Conservation (phyloP, 305 asterid species). For the Fraxinus dipetala region DNA sequence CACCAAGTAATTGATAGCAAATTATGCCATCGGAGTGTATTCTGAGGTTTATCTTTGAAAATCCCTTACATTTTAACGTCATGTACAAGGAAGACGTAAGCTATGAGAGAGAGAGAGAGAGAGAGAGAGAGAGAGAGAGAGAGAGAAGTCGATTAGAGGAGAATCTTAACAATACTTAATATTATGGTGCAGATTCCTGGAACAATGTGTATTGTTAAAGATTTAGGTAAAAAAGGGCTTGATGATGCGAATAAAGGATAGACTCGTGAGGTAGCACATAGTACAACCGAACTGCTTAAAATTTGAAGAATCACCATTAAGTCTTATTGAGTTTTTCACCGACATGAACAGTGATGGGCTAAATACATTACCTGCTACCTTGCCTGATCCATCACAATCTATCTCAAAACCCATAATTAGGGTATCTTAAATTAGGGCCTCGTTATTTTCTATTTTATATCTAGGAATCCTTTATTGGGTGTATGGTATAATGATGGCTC, state of each 20-base stretch:
- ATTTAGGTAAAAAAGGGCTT: neutral
- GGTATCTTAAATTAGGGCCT: neutral
- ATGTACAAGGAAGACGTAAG: neutral
- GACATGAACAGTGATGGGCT: neutral
- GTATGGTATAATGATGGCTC: neutral
- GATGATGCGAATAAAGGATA: neutral
- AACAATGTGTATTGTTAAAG: neutral
- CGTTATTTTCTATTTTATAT: neutral
- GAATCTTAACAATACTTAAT: neutral
- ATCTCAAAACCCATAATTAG: neutral
- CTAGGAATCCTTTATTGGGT: neutral
- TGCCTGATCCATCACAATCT: neutral
- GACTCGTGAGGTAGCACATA: neutral
- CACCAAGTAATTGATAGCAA: neutral
- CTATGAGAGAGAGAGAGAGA: neutral
- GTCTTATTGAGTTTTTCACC: neutral
- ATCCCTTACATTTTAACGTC: neutral
- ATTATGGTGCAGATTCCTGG: neutral
- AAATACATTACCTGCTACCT: neutral
- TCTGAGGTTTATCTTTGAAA: neutral
- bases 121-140: neutral
- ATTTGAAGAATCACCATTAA: neutral
- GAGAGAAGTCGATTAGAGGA: neutral
- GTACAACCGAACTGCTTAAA: neutral
- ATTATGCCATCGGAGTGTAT: neutral